These are phyloP conservation scores for Hypoxylon sp. DNA, from an alignment of 2,329 filamentous ascomycete genomes.

Conservation along the genomic window DNA sequence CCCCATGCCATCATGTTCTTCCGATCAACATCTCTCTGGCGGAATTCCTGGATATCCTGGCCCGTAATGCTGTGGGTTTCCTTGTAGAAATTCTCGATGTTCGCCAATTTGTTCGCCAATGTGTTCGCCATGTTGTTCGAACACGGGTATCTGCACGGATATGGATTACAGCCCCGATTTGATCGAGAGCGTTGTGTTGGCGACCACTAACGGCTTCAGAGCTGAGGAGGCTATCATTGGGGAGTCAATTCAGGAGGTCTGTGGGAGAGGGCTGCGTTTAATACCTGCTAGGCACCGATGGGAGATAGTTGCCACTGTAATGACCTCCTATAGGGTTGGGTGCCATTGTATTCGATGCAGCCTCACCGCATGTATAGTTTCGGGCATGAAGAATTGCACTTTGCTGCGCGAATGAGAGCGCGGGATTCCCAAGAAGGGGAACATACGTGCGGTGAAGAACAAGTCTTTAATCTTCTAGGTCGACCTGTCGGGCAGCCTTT, in stretches of 20 bases:
- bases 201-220: constrained; percentile 1
- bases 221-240: constrained; percentile 1
- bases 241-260: background rate
- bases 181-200: background rate
- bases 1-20: background rate
- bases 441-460: background rate
- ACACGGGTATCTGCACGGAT: background rate
- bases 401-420: constrained; percentile 2
- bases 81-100: background rate
- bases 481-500: background rate
- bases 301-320: background rate
- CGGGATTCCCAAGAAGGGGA: background rate
- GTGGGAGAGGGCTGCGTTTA: background rate
- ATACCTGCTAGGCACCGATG: constrained; percentile 8
- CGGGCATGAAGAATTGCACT: constrained; percentile 4
- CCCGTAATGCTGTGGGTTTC: background rate
- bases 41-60: background rate
- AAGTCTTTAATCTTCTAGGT: background rate
- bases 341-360: constrained; percentile 1
- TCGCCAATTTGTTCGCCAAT: too few relatives aligned
- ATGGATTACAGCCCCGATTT: background rate
- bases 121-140: too few relatives aligned
- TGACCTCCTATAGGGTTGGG: constrained; percentile 2
- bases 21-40: background rate
- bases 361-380: constrained; percentile 1